Conservation (phyloP, 768 basidiomycete genomes). For the Erythrobasidium yunnanense region DNA sequence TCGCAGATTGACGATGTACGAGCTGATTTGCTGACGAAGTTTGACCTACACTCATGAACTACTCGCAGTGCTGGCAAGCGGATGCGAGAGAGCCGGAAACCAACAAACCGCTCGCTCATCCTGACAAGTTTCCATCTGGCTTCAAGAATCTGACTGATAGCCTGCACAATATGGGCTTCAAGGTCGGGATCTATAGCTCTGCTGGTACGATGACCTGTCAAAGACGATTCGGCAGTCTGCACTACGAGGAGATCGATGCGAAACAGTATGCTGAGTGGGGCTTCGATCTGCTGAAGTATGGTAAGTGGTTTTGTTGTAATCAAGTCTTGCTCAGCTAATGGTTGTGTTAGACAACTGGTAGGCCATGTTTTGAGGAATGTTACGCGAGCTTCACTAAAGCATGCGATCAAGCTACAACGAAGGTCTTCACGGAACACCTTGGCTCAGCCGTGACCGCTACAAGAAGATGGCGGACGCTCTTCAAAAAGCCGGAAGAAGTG, state of each 20-base stretch:
- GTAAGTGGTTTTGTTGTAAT: too few species aligned
- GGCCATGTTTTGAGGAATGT: not conserved
- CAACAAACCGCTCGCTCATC: not conserved
- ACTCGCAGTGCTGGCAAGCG: conserved; percentile 26
- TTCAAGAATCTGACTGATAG: conserved; percentile 4
- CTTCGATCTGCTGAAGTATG: conserved; percentile 9
- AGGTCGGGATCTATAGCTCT: conserved; percentile 15
- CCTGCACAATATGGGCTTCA: conserved; percentile 8
- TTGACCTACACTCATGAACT: too few species aligned
- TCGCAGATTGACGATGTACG: conserved; percentile 14
- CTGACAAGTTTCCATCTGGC: not conserved
- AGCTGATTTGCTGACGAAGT: too few species aligned
- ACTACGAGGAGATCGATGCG: conserved; percentile 16
- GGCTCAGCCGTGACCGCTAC: conserved; percentile 7
- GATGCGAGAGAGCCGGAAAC: not conserved
- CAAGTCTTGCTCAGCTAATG: too few species aligned
- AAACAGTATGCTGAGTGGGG: not conserved
- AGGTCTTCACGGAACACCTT: not conserved
- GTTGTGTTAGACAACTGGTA: not conserved
- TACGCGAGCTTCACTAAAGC: too few species aligned
- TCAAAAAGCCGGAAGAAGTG: conserved; percentile 1
- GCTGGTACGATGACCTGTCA: conserved; percentile 16
- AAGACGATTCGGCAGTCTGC: not conserved
- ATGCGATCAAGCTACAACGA: conserved; percentile 20
- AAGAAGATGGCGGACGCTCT: conserved; percentile 15